A percentile compares a stretch with the other conserved stretches of the same genome.
Evolutionary conservation across 208 protist species (phyloP).

Genomic region (Crithidia acanthocephali): DNA sequence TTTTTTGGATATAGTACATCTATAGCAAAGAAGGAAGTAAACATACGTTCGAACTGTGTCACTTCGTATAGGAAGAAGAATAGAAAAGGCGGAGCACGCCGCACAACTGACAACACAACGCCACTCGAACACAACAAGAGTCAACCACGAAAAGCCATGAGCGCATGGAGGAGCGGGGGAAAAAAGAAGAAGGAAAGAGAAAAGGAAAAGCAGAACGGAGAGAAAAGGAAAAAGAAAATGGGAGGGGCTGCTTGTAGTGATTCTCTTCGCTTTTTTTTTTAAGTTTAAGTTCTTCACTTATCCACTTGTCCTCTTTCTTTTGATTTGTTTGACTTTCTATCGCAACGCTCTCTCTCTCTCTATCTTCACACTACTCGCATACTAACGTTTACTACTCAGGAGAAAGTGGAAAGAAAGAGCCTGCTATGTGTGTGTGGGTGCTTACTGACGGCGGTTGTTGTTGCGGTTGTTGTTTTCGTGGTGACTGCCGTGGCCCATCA

Average conservation of each 20-base stretch:
- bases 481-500: slow-evolving; percentile 7
- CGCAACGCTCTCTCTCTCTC: too few species aligned
- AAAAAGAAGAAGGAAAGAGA: background rate
- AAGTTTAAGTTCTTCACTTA: background rate
- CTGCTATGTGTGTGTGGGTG: background rate
- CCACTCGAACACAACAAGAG: too few species aligned
- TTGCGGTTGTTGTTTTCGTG: slow-evolving; percentile 12
- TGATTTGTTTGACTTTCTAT: too few species aligned
- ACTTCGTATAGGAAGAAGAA: background rate
- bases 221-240: slow-evolving; percentile 2
- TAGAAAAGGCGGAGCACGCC: background rate
- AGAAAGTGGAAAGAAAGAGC: background rate
- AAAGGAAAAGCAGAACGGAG: background rate
- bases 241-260: too few species aligned
- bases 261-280: background rate
- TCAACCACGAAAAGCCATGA: too few species aligned
- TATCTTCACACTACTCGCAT: too few species aligned
- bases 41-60: background rate
- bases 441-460: slow-evolving; percentile 24
- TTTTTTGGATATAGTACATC: slow-evolving; percentile 13
- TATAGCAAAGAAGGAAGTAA: slow-evolving; percentile 1
- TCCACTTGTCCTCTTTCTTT: too few species aligned
- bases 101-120: too few species aligned
- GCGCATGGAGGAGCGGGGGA: too few species aligned
- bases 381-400: too few species aligned